phyloP scores from a whole-genome alignment of 2,329 filamentous ascomycete species.

The Ascochyta lentis region DNA sequence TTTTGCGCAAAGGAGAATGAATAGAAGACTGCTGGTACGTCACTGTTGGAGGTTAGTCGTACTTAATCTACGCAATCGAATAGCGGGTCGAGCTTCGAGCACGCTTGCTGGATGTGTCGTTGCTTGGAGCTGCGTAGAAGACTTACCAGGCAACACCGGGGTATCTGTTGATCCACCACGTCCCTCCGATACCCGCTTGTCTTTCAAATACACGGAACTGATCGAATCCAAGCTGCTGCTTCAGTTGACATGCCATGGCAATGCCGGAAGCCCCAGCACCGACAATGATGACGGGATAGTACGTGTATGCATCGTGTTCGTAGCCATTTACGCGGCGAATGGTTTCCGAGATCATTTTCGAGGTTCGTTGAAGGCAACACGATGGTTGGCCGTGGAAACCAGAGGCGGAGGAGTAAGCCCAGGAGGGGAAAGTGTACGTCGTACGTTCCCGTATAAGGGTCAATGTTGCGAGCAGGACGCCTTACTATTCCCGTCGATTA shows the following conservation, averaged over 20 bases:
- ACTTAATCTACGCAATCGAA: background rate
- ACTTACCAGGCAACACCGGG: constrained; percentile 51
- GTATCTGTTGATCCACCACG: constrained; percentile 70
- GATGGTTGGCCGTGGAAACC: background rate
- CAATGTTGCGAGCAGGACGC: background rate
- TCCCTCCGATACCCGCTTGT: constrained; percentile 65
- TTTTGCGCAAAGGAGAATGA: constrained; percentile 64
- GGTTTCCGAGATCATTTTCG: constrained; percentile 40
- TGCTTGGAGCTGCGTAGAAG: background rate
- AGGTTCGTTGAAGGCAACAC: background rate
- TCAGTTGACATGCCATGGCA: constrained; percentile 65
- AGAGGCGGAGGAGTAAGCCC: background rate
- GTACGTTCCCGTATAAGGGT: background rate
- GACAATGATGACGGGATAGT: constrained; percentile 61
- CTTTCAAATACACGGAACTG: constrained; percentile 69
- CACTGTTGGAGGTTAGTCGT: constrained; percentile 30
- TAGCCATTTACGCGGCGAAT: constrained; percentile 50
- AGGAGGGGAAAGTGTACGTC: background rate
- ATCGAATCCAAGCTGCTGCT: constrained; percentile 63
- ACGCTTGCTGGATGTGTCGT: too few relatives aligned
- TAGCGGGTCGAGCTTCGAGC: background rate
- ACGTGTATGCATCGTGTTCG: constrained; percentile 49
- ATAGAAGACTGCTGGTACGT: constrained; percentile 62
- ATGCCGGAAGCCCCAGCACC: constrained; percentile 70
- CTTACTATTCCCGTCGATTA: background rate